Base-by-base conservation (phyloP, 768 basidiomycete species). In the Boletellus ananiceps region DNA sequence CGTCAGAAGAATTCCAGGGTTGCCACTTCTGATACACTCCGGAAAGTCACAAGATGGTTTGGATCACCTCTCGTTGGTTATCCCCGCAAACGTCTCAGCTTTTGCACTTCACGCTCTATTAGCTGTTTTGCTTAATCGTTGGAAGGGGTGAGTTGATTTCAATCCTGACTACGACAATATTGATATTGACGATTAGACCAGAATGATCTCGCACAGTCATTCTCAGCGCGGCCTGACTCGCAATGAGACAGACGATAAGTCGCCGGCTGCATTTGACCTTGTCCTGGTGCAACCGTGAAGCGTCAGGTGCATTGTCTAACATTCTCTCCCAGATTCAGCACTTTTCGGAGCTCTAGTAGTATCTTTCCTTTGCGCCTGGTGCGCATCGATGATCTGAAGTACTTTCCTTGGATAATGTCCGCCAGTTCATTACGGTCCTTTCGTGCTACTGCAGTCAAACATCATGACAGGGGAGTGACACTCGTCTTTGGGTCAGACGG, bases 401-500 rank as follows among this genome's bases (percentile, higher is more conserved):
- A 36, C 36, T 31, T 21, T 25, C 13, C 11, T 51, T 37, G 55
- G 46, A 65, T 56, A 39, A 64, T 65, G 63, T 46, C 16, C 46
- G 34, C 21, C 40, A 50, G 47, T 42, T 60, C 52, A 2, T 23
- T 16, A 13, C 55, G 2, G 32, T 54, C 42, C 38, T 40, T 37
- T 52, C 45, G 9, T 37, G 34, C 50, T 16, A 42, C 60, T 36
- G 23, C 55, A n/a, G 13, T 43, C 41, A 54, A 40, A 35, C 59
- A 56, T 31, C 40, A 53, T 11, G 46, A 59, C 36, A 55, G 62
- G 27, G 59, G 41, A 7, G 44, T 65, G 15, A 63, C 57, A n/a
- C 53, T 65, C 18, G 40, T 65, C 35, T 57, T 64, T 44, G 63
- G 64, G 21, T 46, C 63, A 16, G 53, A 61, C 39, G 63, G 63